Conservation (phyloP, 2,329 filamentous ascomycete genomes). For the Rutstroemia sp. region DNA sequence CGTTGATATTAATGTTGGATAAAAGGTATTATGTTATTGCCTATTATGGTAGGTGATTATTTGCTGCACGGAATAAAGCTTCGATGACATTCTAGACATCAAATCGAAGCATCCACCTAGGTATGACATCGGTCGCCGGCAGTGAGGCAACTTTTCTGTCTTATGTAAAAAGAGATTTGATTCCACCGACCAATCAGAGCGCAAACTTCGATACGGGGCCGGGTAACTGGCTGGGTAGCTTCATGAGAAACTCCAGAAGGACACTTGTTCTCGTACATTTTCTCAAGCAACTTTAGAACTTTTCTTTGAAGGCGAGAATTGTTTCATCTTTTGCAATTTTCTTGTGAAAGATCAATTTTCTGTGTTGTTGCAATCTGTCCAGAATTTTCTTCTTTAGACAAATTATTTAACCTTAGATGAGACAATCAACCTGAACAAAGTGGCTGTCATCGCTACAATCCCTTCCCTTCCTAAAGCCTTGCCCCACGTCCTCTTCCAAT, state of each 20-base stretch:
- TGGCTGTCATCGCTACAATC: conserved; percentile 11
- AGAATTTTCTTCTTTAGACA: neutral
- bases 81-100: too few relatives aligned
- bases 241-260: neutral
- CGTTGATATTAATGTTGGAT: too few relatives aligned
- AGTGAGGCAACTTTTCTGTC: too few relatives aligned
- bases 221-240: neutral
- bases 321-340: neutral
- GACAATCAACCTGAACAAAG: conserved; percentile 8
- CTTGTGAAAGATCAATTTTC: neutral
- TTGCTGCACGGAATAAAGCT: too few relatives aligned
- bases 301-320: neutral
- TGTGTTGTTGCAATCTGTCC: conserved; percentile 3
- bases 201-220: too few relatives aligned
- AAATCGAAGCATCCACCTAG: too few relatives aligned
- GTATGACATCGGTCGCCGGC: too few relatives aligned
- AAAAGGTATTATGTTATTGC: too few relatives aligned
- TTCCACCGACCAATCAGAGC: too few relatives aligned
- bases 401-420: conserved; percentile 4
- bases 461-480: neutral
- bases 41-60: too few relatives aligned
- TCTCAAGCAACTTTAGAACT: neutral
- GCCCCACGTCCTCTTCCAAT: conserved; percentile 1
- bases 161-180: too few relatives aligned
- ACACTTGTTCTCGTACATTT: neutral